These are phyloP conservation scores for Schizophyllum amplum DNA, from an alignment of 1,284 basidiomycete species.

Conservation along the genomic window DNA sequence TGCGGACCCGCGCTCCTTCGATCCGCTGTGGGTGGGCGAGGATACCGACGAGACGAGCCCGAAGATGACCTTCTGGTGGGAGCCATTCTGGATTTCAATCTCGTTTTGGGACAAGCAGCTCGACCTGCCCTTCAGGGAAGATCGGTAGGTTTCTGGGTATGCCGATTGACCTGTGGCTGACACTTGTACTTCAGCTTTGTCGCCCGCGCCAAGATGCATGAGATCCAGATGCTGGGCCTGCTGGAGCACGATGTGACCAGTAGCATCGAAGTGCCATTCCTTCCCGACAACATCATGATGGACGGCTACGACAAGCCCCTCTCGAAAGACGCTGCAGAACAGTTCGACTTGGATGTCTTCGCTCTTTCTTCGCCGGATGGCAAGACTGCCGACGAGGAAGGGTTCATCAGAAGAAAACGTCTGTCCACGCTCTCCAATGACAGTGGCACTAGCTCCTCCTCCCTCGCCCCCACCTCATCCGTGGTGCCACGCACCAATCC, in stretches of 20 bases:
- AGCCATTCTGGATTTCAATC: conserved; percentile 76
- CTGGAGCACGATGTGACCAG: conserved; percentile 84
- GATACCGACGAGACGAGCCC: conserved; percentile 31
- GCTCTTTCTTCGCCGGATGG: conserved; percentile 25
- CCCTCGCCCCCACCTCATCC: not conserved
- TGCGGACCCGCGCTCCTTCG: conserved; percentile 42
- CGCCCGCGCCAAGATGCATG: conserved; percentile 87
- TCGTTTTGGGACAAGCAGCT: conserved; percentile 82
- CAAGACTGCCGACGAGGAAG: not conserved
- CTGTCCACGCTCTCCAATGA: conserved; percentile 12
- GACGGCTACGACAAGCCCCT: conserved; percentile 23
- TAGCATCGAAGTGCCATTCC: conserved; percentile 77
- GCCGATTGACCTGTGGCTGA: conserved; percentile 2
- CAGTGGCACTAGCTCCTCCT: conserved; percentile 30
- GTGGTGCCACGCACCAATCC: conserved; percentile 2
- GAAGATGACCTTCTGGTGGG: conserved; percentile 71
- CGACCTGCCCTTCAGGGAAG: conserved; percentile 80
- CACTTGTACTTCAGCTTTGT: conserved; percentile 64
- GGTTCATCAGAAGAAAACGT: not conserved
- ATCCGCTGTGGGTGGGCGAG: conserved; percentile 80
- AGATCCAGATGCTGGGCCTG: conserved; percentile 89
- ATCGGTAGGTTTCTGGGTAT: conserved; percentile 45
- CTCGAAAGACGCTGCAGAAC: conserved; percentile 51
- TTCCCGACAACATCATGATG: conserved; percentile 26
- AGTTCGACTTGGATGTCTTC: conserved; percentile 66